Base-by-base conservation (phyloP, 192 early-diverging fungal species). In the Podila verticillata region DNA sequence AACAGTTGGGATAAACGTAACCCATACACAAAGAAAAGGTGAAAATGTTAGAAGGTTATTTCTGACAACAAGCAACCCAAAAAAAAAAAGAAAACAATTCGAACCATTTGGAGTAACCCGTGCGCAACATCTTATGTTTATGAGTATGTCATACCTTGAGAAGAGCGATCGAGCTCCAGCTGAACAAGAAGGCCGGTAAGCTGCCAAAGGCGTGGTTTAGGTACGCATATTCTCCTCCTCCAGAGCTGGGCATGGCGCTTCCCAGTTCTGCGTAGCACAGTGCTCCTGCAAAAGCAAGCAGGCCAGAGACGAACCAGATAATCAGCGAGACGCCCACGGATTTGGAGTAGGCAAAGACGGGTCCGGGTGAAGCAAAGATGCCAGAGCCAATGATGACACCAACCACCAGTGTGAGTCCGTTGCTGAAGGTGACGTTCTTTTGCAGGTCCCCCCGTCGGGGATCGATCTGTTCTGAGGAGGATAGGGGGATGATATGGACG, bases 241-340 rank as follows among this genome's bases (percentile, higher is more conserved):
- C 97, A 69, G 93, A 95, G 36, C 83, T 75, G 5, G 95, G 94
- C 59, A 95, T 87, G 84, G 93, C 93, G 44, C 95, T 86, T 0
- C 97, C 97, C 28, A 99, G 84, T 80, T 99, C 97, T 13, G 94
- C 92, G 74, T 97, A 99, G 63, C 93, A 94, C 17, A 94, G 84
- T 0, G 92, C 93, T 36, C 97, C 97, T 15, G 89, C 87, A 62
- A 95, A 89, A 4, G 95, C 92, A 54, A 95, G 80, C 30, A 95
- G 66, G 6, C 90, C 93, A 36, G 92, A 92, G 15, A 91, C 66
- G 19, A 89, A 82, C 94, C 94, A 95, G n/a, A 95, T 84, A 47
- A 94, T 74, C 8, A 95, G 78, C 13, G 93, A 89, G 68, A 90
- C 91, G 7, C 90, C 89, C 12, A 91, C 87, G 5, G 92, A 89